These are phyloP conservation scores for Beauveria sp. DNA, from an alignment of 2,329 filamentous ascomycete genomes.

Conservation along the genomic window DNA sequence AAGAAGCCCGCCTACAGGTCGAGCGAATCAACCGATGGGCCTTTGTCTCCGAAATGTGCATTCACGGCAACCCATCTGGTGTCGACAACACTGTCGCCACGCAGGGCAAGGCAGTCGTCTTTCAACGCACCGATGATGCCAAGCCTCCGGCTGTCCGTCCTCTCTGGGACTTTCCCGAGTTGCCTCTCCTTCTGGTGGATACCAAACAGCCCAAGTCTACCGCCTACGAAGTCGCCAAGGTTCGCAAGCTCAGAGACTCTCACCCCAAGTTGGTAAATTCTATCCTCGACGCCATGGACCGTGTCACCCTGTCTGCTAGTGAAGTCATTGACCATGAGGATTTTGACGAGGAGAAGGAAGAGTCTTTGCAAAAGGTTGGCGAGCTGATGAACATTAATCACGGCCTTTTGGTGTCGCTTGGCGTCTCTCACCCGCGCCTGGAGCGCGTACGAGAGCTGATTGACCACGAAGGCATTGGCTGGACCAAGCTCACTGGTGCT, in stretches of 20 bases:
- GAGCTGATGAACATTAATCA: conserved; percentile 92
- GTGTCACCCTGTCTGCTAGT: conserved; percentile 51
- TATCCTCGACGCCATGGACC: conserved; percentile 81
- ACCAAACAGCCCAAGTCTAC: conserved; percentile 86
- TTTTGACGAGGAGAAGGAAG: conserved; percentile 58
- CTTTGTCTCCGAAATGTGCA: conserved; percentile 94
- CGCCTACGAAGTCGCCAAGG: conserved; percentile 76
- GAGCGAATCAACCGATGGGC: conserved; percentile 98
- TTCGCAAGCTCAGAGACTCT: conserved; percentile 59
- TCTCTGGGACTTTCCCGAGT: conserved; percentile 81
- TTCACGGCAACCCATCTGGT: conserved; percentile 92
- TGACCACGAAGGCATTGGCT: conserved; percentile 82
- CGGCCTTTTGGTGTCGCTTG: conserved; percentile 80
- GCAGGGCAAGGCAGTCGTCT: conserved; percentile 89
- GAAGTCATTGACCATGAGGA: conserved; percentile 49
- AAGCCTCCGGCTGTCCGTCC: conserved; percentile 70
- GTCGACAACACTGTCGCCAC: conserved; percentile 95
- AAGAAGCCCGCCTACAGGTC: conserved; percentile 82
- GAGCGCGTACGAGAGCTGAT: conserved; percentile 88
- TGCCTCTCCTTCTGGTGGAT: conserved; percentile 84
- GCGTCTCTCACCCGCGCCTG: conserved; percentile 88
- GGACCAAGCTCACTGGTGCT: conserved; percentile 95
- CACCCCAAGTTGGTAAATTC: conserved; percentile 72
- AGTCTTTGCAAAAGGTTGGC: conserved; percentile 65
- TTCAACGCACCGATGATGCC: conserved; percentile 70